phyloP scores from a whole-genome alignment of 805 yeast species.

The Metschnikowia lachancei region DNA sequence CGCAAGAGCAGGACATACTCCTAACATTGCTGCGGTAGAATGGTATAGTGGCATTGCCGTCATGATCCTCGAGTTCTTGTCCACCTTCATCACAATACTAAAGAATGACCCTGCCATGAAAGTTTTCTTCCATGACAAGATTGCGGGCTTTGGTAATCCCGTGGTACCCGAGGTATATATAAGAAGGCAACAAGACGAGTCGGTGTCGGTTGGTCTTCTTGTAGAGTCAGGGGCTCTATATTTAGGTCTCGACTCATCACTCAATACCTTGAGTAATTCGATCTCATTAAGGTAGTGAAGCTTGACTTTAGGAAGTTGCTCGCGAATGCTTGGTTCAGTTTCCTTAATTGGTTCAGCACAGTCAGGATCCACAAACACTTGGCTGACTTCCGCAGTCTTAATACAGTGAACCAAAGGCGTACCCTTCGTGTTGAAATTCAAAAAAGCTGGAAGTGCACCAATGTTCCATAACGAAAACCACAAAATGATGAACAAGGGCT shows the following conservation, averaged over 20 bases:
- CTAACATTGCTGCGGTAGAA: conserved; percentile 87
- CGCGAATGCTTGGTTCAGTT: conserved; percentile 42
- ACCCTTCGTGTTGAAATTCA: conserved; percentile 76
- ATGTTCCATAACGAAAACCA: conserved; percentile 90
- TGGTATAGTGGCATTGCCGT: conserved; percentile 96
- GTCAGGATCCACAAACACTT: conserved; percentile 73
- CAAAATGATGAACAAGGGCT: conserved; percentile 72
- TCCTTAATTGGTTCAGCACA: conserved; percentile 52
- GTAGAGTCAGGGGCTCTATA: conserved; percentile 54
- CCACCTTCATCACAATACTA: conserved; percentile 63
- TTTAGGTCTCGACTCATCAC: conserved; percentile 41
- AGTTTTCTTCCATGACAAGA: conserved; percentile 87
- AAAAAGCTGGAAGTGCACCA: conserved; percentile 85
- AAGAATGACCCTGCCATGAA: conserved; percentile 68
- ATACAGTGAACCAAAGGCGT: conserved; percentile 78
- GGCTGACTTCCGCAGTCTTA: conserved; percentile 58
- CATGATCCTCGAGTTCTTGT: conserved; percentile 56
- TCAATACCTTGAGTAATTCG: conserved; percentile 42
- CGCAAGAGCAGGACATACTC: conserved; percentile 63
- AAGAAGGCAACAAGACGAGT: conserved; percentile 63
- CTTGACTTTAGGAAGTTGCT: conserved; percentile 36
- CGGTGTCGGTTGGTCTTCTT: conserved; percentile 57
- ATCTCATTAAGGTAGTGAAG: conserved; percentile 53
- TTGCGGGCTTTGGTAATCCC: conserved; percentile 91
- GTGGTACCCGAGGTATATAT: conserved; percentile 95